Evolutionary conservation across 2,329 filamentous ascomycete species (phyloP), one percentile per base, ranked within the genome.

Genomic region (Epichloe gansuensis): DNA sequence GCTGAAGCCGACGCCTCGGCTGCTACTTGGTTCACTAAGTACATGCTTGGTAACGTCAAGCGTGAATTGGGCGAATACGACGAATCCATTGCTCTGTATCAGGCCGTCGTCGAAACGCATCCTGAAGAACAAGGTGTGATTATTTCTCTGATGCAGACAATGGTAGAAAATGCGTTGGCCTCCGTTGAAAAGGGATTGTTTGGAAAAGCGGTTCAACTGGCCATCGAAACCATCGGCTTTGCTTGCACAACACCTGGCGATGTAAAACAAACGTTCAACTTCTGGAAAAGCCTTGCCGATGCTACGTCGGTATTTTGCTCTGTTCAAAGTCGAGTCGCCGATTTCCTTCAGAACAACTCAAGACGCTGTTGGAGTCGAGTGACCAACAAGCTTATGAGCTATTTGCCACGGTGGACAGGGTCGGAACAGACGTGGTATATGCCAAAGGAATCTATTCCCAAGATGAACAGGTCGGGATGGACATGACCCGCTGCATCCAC

Each of bases 11-110:
- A 62, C 67, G 78, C 64, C 0, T 64, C 68, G 2, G 82, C 79
- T 0, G 86, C 94, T 59, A 86, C 81, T 9, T 98, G 93, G 93
- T 98, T 96, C 65, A 91, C 91, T 7, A 88, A 88, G 63, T 96
- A 96, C 67, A 94, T 98, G 85, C 80, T 97, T 55, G 91, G 89
- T 42, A 97, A 98, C 62, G 88, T 98, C 52, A 89, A 90, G 66
- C 82, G 91, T 51, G 91, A 97, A 64, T 76, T 97, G 47, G 90
- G 89, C n/a, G 85, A 94, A 43, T 95, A 85, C 60, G 86, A 95
- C 55, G 83, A 87, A 52, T 88, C 93, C 0, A 86, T 95, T 54
- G 66, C 72, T 28, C 80, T 89, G 5, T 95, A 97, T 62, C 78
- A 81, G 59, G 72, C 78, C 11, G 89, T 97, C 7, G 75, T 95